These are phyloP conservation scores for Areca catechu DNA, from an alignment of 176 grass and related monocot genomes.

Conservation along the genomic window DNA sequence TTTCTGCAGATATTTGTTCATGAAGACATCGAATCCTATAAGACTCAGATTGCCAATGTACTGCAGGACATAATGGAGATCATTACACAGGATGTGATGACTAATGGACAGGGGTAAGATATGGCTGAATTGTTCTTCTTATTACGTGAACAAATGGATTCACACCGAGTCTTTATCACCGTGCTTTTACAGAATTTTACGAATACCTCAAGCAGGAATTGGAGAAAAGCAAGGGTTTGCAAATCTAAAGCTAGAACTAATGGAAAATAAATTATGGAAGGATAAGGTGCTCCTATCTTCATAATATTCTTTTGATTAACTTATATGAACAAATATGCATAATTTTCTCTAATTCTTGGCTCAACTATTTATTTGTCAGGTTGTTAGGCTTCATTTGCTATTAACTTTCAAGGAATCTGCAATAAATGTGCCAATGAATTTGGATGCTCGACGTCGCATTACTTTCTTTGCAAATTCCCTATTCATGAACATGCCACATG, in stretches of 20 bases:
- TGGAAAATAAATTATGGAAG: slow-evolving; percentile 34
- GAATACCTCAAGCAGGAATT: background rate
- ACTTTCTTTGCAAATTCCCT: slow-evolving; percentile 98
- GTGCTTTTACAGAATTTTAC: slow-evolving; percentile 26
- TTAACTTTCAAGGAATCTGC: slow-evolving; percentile 89
- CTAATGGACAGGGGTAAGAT: slow-evolving; percentile 39
- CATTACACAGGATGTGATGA: slow-evolving; percentile 80
- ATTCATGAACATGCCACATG: slow-evolving; percentile 83
- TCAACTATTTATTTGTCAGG: slow-evolving; percentile 34
- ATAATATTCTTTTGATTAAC: too few species aligned
- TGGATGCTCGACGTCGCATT: slow-evolving; percentile 87
- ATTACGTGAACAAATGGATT: background rate
- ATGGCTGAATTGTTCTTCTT: background rate
- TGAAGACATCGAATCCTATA: slow-evolving; percentile 36
- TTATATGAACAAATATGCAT: background rate
- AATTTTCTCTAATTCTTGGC: slow-evolving; percentile 3
- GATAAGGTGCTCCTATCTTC: slow-evolving; percentile 43
- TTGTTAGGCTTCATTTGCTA: slow-evolving; percentile 74
- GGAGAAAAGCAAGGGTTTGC: slow-evolving; percentile 34
- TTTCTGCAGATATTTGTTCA: slow-evolving; percentile 39
- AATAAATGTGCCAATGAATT: slow-evolving; percentile 67
- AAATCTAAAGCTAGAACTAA: slow-evolving; percentile 38
- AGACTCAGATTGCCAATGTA: slow-evolving; percentile 64
- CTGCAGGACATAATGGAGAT: slow-evolving; percentile 98
- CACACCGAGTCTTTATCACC: slow-evolving; percentile 1